These are phyloP conservation scores for Leucocoprinus sp. DNA, from an alignment of 768 basidiomycete genomes.

Conservation along the genomic window DNA sequence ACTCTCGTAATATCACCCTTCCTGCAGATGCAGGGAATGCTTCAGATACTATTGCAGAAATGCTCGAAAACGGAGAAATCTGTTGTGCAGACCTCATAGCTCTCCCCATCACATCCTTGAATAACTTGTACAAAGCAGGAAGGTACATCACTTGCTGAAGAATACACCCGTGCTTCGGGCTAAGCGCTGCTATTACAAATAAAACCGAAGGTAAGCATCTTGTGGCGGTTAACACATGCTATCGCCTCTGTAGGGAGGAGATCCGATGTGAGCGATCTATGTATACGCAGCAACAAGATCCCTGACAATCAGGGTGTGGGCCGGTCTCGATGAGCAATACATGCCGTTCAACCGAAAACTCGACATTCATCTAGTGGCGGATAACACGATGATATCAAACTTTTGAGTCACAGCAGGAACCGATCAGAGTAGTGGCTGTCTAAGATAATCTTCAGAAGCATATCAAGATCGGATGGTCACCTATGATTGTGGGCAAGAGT, in stretches of 20 bases:
- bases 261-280: neutral
- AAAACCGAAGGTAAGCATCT: too few relatives aligned
- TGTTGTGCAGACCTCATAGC: conserved; percentile 45
- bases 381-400: neutral
- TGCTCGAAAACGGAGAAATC: conserved; percentile 61
- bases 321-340: neutral
- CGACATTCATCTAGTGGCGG: neutral
- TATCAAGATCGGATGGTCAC: neutral
- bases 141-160: too few relatives aligned
- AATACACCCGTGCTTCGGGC: too few relatives aligned
- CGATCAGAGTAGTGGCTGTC: neutral
- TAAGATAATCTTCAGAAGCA: neutral
- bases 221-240: neutral
- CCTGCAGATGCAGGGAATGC: conserved; percentile 79
- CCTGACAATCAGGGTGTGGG: conserved; percentile 1
- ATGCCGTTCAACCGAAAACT: neutral
- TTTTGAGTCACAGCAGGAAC: neutral
- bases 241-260: neutral
- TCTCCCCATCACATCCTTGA: conserved; percentile 36
- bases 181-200: too few relatives aligned
- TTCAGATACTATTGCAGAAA: conserved; percentile 61
- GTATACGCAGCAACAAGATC: conserved; percentile 1
- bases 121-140: too few relatives aligned
- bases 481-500: neutral
- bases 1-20: neutral